Evolutionary conservation across 2,329 filamentous ascomycete genomes (phyloP).

Genomic region (Colletotrichum brevisporum): DNA sequence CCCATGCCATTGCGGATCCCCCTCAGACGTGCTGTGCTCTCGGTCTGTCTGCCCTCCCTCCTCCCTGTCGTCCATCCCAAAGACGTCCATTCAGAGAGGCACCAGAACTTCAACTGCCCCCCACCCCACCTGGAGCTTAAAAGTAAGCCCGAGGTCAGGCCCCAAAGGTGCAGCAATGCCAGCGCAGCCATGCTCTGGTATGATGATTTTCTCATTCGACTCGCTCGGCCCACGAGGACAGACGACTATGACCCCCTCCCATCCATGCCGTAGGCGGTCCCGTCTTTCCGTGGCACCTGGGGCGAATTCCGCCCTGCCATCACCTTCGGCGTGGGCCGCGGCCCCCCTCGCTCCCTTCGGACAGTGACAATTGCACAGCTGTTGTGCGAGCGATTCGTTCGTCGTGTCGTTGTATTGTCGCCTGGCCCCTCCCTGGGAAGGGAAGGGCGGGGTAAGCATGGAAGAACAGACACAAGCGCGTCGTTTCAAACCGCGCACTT

Average conservation of each 20-base stretch:
- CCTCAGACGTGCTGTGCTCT: not conserved
- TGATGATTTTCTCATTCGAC: slow-evolving; percentile 5
- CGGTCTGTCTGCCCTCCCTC: not conserved
- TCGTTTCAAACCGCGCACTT: slow-evolving; percentile 33
- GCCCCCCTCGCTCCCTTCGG: not conserved
- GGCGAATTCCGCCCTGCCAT: not conserved
- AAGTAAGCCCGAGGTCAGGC: slow-evolving; percentile 19
- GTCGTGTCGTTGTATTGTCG: not conserved
- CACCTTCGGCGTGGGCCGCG: too few relatives aligned
- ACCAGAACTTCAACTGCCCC: slow-evolving; percentile 3
- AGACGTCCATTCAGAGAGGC: not conserved
- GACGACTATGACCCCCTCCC: slow-evolving; percentile 1
- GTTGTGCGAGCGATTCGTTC: not conserved
- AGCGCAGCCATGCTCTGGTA: slow-evolving; percentile 1
- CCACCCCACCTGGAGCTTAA: slow-evolving; percentile 26
- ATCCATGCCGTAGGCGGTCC: not conserved
- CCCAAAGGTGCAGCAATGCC: slow-evolving; percentile 14
- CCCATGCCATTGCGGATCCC: not conserved
- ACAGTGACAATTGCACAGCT: not conserved
- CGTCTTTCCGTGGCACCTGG: not conserved
- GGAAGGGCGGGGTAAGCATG: slow-evolving; percentile 33
- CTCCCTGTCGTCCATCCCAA: slow-evolving; percentile 7
- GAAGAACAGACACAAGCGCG: not conserved
- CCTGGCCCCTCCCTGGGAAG: not conserved
- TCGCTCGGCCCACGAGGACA: slow-evolving; percentile 25